Conservation (phyloP, 2,329 filamentous ascomycete species). For the Aspergillus bombycis region DNA sequence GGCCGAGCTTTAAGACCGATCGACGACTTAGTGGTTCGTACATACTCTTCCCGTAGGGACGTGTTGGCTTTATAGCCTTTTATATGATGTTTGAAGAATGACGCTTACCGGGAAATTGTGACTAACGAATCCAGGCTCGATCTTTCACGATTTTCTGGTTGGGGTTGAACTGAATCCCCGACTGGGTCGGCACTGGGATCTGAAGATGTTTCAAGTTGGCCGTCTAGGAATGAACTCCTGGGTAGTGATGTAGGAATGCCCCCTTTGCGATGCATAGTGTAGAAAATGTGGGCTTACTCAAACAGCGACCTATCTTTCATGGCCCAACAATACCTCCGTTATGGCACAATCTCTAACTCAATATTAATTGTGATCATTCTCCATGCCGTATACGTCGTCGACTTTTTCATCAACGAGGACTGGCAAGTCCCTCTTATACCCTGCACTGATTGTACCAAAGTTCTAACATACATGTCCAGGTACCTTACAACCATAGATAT, state of each 20-base stretch:
- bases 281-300: not conserved
- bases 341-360: constrained; percentile 2
- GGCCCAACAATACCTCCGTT: constrained; percentile 2
- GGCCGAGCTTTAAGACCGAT: too few relatives aligned
- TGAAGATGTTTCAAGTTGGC: not conserved
- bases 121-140: not conserved
- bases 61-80: too few relatives aligned
- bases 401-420: constrained; percentile 55
- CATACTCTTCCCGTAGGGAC: too few relatives aligned
- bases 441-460: too few relatives aligned
- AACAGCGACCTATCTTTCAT: constrained; percentile 11
- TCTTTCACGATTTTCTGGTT: not conserved
- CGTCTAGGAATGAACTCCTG: not conserved
- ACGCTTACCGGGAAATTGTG: not conserved
- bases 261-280: not conserved
- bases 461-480: not conserved
- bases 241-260: not conserved
- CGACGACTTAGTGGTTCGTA: too few relatives aligned
- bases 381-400: constrained; percentile 51
- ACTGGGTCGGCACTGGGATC: not conserved
- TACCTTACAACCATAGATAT: constrained; percentile 47
- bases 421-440: constrained; percentile 37
- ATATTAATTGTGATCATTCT: constrained; percentile 47
- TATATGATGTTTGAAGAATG: too few relatives aligned
- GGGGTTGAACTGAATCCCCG: not conserved